These are phyloP conservation scores for Hippophae gyantsensis DNA, from an alignment of 306 rosid genomes.

Conservation along the genomic window DNA sequence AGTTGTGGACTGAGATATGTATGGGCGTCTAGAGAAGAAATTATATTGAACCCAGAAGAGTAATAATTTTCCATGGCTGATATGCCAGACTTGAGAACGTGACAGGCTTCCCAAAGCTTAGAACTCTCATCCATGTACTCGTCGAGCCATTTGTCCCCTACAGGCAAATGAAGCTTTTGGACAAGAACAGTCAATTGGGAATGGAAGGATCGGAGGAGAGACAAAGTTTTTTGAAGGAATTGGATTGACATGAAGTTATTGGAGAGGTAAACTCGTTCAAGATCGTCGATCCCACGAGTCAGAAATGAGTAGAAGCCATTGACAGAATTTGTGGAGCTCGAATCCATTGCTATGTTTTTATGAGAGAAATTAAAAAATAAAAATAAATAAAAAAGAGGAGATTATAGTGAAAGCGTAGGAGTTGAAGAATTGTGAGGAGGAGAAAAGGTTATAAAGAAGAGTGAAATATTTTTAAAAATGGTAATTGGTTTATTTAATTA, in stretches of 20 bases:
- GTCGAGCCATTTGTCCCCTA: conserved; percentile 97
- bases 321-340: conserved; percentile 87
- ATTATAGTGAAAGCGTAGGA: background rate
- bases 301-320: conserved; percentile 84
- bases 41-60: conserved; percentile 66
- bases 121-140: conserved; percentile 99
- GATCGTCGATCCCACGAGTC: conserved; percentile 95
- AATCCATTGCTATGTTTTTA: conserved; percentile 48
- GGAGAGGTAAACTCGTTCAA: conserved; percentile 63
- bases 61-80: conserved; percentile 71
- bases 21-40: conserved; percentile 62
- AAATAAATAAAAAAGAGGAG: background rate
- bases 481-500: too few species aligned
- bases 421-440: conserved; percentile 5
- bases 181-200: conserved; percentile 83
- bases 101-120: conserved; percentile 98
- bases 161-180: conserved; percentile 89
- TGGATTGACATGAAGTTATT: conserved; percentile 98
- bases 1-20: conserved; percentile 65
- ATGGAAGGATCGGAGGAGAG: conserved; percentile 86
- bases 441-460: conserved; percentile 15
- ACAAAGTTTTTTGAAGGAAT: conserved; percentile 81
- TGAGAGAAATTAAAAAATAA: background rate
- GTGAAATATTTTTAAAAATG: conserved; percentile 9
- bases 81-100: conserved; percentile 84